A percentile compares a stretch with the other conserved stretches of the same genome.
Conservation (phyloP, 768 basidiomycete species). For the Hygrophorus russula region DNA sequence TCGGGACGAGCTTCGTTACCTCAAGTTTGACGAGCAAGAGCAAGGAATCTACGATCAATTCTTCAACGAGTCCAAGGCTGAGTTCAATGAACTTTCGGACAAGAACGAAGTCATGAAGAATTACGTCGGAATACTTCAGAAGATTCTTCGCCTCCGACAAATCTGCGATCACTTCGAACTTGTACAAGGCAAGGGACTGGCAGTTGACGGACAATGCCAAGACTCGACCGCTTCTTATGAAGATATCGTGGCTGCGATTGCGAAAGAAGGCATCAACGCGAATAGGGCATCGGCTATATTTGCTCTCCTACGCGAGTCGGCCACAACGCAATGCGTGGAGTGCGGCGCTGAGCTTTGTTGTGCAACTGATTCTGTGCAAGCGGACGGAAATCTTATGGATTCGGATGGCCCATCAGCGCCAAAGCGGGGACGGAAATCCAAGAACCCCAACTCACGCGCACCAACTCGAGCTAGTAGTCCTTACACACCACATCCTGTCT, state of each 20-base stretch:
- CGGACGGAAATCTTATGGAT: constrained; percentile 30
- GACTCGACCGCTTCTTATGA: constrained; percentile 59
- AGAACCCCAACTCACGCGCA: constrained; percentile 46
- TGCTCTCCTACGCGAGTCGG: constrained; percentile 74
- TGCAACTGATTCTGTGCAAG: constrained; percentile 32
- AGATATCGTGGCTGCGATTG: constrained; percentile 66
- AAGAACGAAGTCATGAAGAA: constrained; percentile 97
- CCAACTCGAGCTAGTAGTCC: constrained; percentile 72
- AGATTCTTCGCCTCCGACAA: constrained; percentile 90
- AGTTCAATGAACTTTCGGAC: constrained; percentile 77
- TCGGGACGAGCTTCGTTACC: constrained; percentile 76
- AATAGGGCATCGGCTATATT: constrained; percentile 75
- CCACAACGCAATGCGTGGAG: constrained; percentile 81
- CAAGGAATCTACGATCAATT: constrained; percentile 80
- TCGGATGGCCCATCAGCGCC: constrained; percentile 35
- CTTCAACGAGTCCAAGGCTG: constrained; percentile 82
- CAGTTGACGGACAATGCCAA: constrained; percentile 30
- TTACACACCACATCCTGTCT: constrained; percentile 45
- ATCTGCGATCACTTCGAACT: constrained; percentile 96
- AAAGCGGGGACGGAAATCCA: constrained; percentile 37
- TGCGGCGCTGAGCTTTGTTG: constrained; percentile 70
- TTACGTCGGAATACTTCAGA: constrained; percentile 94
- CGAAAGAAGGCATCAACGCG: constrained; percentile 66
- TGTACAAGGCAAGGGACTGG: constrained; percentile 55
- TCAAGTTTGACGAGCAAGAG: constrained; percentile 78